Base-by-base conservation (phyloP, 2,329 filamentous ascomycete genomes). In the Colletotrichum tofieldiae region DNA sequence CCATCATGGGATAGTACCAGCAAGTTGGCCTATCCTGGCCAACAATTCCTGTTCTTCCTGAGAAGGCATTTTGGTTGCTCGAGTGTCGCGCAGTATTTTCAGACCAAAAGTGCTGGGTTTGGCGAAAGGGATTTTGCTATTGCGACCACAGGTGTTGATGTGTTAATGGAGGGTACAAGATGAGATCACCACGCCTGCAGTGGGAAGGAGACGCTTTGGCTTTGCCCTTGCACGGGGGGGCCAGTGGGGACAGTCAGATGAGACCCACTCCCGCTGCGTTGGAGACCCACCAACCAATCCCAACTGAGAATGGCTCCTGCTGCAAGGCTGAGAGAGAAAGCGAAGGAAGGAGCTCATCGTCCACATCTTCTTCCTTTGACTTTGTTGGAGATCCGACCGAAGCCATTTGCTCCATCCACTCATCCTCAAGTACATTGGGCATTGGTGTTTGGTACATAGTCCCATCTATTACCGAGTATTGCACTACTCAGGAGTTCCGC, bases 21-120 rank as follows among this genome's bases (percentile, higher is more conserved):
- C 85, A 64, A 89, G 79, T 52, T 84, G 84, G 77, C 85, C 82
- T 78, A 91, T 91, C 75, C 84, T 84, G 64, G 86, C 87, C 77
- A 89, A 80, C 74, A 90, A 80, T 71, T 88, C 86, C 77, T 85
- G 84, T 66, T 89, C 85, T 77, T 89, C 86, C 65, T 84, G 81
- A 14, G 85, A 72, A 12, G 70, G 37, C 70, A 72, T 72, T n/a
- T 68, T 37, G 14, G 12, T 32, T 9, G 23, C 3, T 39, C 23
- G 4, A 32, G 5, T 12, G 49, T 43, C 23, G 39, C 16, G 37
- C 16, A 18, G 18, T 43, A 16, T 18, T 20, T 41, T 20, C 6
- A 14, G 26, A 20, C 29, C 26, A 39, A 54, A 29, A 9, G 26
- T n/a, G 43, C 29, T 64, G 11, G 5, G 0, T 29, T 37, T 32